phyloP scores from a whole-genome alignment of 441 rosid species.

The Jatropha podagrica region DNA sequence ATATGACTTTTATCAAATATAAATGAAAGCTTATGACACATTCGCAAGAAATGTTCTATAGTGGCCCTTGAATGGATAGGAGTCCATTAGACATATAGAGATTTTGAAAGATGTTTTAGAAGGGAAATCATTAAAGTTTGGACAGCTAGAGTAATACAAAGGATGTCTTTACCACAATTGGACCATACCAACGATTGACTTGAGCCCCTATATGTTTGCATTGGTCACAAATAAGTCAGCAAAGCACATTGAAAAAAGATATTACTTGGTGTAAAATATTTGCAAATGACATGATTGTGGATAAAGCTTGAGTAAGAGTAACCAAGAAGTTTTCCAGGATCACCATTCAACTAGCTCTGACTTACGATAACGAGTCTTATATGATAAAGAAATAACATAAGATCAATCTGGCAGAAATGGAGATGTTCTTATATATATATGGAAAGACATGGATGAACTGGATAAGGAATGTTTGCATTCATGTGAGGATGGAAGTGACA shows the following conservation, averaged over 20 bases:
- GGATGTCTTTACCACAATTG: neutral
- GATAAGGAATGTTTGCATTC: neutral
- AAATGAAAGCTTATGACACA: neutral
- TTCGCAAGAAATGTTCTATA: neutral
- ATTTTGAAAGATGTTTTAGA: too few species aligned
- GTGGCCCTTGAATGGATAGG: neutral
- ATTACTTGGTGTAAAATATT: neutral
- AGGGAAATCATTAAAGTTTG: too few species aligned
- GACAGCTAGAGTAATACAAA: too few species aligned
- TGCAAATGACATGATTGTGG: too few species aligned
- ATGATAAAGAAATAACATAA: neutral
- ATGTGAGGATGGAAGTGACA: neutral
- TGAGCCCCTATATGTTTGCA: neutral
- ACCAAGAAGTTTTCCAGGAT: neutral
- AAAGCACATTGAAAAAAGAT: neutral
- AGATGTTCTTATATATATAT: too few species aligned
- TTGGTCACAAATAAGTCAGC: neutral
- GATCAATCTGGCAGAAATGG: too few species aligned
- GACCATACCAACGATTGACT: neutral
- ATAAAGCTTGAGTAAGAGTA: too few species aligned
- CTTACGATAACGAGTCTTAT: neutral
- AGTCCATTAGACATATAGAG: neutral
- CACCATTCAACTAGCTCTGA: neutral
- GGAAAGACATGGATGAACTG: too few species aligned
- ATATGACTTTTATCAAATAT: neutral